Base-by-base conservation (phyloP, 345 rosid genomes). In the Eucalyptus erythrocorys region DNA sequence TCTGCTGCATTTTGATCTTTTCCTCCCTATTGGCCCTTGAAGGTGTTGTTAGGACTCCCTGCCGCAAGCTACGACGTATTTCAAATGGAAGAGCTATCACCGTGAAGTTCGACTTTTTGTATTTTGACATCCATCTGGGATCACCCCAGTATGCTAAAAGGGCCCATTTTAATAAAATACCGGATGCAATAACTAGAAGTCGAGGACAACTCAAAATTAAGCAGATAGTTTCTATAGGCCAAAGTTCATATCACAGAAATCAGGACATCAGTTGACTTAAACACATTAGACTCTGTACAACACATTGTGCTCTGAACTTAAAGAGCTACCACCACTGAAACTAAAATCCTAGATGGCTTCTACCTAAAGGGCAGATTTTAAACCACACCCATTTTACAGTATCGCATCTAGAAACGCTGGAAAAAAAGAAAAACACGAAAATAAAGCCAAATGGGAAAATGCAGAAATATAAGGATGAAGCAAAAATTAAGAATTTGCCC, bases 1-100 rank as follows among this genome's bases (percentile, higher is more conserved):
- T 90, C 90, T 90, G 92, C 91, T 89, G 94, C 95, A 89, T 94
- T 91, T 91, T 91, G 89, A 80, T 90, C 27, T 86, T 71, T 40
- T 21, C 48, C n/a, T 50, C 34, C 85, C 64, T 48, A 49, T 40
- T 22, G 40, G 76, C 14, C 30, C 47, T 45, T 27, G 51, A 21
- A 34, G 87, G 45, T 76, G 84, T 21, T 76, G 84, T 14, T 22
- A 76, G 14, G 84, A 76, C 30, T 76, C 47, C 13, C 4, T 40
- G 14, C 84, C 24, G 47, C 84, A 76, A 76, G 84, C 84, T 4
- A 37, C 15, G 2, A 3, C 3, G 5, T 40, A 40, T 40, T 76
- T 76, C 47, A 40, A 76, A 76, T 76, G 47, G 47, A 40, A 76
- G 45, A 40, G 13, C 27, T 76, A 76, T 76, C 84, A 21, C 84